Base-by-base conservation (phyloP, 139 green algal genomes). In the Chlamydomonas sp. region DNA sequence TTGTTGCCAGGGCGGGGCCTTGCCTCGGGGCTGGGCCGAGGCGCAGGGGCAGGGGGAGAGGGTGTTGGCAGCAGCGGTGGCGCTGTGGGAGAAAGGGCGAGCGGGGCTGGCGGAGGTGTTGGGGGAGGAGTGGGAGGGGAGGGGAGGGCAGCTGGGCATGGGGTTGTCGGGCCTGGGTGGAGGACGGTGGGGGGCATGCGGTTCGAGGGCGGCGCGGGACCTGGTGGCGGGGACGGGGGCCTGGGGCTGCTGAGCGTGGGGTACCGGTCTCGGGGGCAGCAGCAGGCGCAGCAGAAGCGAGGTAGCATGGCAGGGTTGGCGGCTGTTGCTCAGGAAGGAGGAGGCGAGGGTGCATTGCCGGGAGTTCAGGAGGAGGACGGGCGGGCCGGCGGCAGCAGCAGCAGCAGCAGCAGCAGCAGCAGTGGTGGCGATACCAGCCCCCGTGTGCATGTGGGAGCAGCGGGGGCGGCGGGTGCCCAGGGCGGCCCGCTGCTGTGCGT, bases 401-500 rank as follows among this genome's bases (percentile, higher is more conserved):
- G 59, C 63, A 15, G 31, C 31, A 49, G 31, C 73, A 15, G 57
- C 2, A 61, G 4, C 18, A 20, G 12, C 17, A 16, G 57, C 57
- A 10, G 72, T 4, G 31, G 31, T 49, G 31, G 31, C 31, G 31
- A 49, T 49, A 49, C 31, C 31, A 49, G 31, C 31, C 31, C 31
- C 31, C 31, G 31, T 49, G 31, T 49, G 31, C 31, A 49, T 49
- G 31, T 49, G 31, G 57, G 62, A 67, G 31, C 58, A 17, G 16
- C 16, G 18, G 16, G 73, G 12, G 17, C 0, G 59, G 18, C 77
- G 14, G 69, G 10, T 63, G 80, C 31, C 73, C 61, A 63, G 63
- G 66, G 15, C 83, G 16, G 61, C 75, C 73, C 79, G 3, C 87
- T 80, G 87, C 80, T 90, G 80, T 85, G 87, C 62, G 75, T 87